Evolutionary conservation across 2,329 filamentous ascomycete genomes (phyloP).

Genomic region (Helicocarpus griseus): DNA sequence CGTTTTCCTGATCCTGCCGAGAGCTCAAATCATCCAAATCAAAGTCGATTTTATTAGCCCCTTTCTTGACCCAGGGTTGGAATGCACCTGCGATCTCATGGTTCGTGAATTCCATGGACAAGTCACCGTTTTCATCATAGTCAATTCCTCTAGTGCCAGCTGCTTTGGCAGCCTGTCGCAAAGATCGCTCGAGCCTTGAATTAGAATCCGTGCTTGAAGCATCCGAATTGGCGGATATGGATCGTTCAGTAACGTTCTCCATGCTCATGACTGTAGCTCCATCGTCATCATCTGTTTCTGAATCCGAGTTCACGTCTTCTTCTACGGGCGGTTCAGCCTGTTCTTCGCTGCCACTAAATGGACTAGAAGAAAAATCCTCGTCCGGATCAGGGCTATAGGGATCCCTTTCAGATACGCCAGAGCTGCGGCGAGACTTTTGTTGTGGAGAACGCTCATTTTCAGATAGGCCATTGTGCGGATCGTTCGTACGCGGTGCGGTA

Average conservation of each 20-base stretch:
- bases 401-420: conserved; percentile 54
- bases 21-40: conserved; percentile 35
- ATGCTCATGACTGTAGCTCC: conserved; percentile 75
- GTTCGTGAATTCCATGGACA: conserved; percentile 70
- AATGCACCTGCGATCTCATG: conserved; percentile 45
- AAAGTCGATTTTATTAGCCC: conserved; percentile 29
- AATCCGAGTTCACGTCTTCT: conserved; percentile 42
- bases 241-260: conserved; percentile 64
- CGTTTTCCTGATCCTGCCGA: conserved; percentile 37
- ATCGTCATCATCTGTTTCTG: conserved; percentile 51
- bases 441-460: conserved; percentile 9
- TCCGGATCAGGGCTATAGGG: conserved; percentile 58
- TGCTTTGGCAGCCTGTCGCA: conserved; percentile 63
- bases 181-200: conserved; percentile 63
- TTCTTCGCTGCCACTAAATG: conserved; percentile 55
- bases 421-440: conserved; percentile 44
- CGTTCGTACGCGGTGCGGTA: neutral
- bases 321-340: conserved; percentile 25
- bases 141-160: conserved; percentile 65
- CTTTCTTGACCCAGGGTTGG: conserved; percentile 38
- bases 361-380: conserved; percentile 63
- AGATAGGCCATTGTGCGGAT: conserved; percentile 5
- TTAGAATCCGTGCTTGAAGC: conserved; percentile 55
- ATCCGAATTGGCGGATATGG: conserved; percentile 48
- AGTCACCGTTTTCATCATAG: conserved; percentile 52